phyloP scores from a whole-genome alignment of 2,329 filamentous ascomycete species.

The Hortaea werneckii region DNA sequence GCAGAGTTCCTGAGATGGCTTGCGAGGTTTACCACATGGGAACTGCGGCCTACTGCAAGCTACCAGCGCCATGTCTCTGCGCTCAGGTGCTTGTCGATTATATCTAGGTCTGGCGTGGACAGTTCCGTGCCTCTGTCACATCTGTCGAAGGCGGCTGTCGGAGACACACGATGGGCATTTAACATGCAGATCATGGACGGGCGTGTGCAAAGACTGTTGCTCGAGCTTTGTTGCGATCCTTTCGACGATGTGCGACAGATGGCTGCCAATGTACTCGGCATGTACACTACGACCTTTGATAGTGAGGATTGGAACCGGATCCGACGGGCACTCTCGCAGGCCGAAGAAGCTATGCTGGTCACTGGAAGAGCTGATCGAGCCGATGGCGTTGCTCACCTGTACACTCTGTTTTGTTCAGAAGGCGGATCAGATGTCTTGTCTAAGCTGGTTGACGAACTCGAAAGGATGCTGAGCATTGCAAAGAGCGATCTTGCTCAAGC shows the following conservation, averaged over 20 bases:
- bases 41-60: slow-evolving; percentile 70
- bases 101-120: slow-evolving; percentile 63
- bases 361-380: slow-evolving; percentile 86
- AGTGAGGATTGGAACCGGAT: not conserved
- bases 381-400: slow-evolving; percentile 74
- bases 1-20: slow-evolving; percentile 62
- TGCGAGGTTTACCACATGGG: slow-evolving; percentile 56
- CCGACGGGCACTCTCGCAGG: not conserved
- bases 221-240: slow-evolving; percentile 76
- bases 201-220: slow-evolving; percentile 49
- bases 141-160: slow-evolving; percentile 39
- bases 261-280: slow-evolving; percentile 36
- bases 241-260: slow-evolving; percentile 78
- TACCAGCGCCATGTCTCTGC: slow-evolving; percentile 84
- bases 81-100: slow-evolving; percentile 56
- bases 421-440: slow-evolving; percentile 41
- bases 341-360: slow-evolving; percentile 38
- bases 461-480: slow-evolving; percentile 54
- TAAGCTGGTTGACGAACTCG: slow-evolving; percentile 50
- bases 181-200: slow-evolving; percentile 34
- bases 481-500: slow-evolving; percentile 56
- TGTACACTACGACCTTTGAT: slow-evolving; percentile 6
- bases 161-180: slow-evolving; percentile 42
- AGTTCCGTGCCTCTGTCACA: slow-evolving; percentile 28
- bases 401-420: slow-evolving; percentile 52